These are phyloP conservation scores for Plasmodium fragile DNA, from an alignment of 169 alveolate genomes.

Conservation along the genomic window DNA sequence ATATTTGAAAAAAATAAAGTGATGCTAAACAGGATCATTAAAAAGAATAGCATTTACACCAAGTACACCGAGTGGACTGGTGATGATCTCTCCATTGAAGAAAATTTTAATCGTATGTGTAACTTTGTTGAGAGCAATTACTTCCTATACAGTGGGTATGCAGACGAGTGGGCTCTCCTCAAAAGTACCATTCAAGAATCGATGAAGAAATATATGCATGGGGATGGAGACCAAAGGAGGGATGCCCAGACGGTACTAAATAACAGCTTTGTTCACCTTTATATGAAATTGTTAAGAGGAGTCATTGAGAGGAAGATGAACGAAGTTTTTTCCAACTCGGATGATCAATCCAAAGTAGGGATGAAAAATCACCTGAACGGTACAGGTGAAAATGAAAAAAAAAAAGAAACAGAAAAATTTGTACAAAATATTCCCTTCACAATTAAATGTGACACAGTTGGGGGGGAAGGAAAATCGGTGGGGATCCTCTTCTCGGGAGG, in stretches of 20 bases:
- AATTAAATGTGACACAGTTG: neutral
- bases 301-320: slow-evolving; percentile 22
- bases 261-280: slow-evolving; percentile 10
- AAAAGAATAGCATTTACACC: slow-evolving; percentile 35
- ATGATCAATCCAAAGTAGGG: neutral
- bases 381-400: slow-evolving; percentile 6
- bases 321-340: neutral
- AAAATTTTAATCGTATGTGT: slow-evolving; percentile 15
- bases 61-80: slow-evolving; percentile 11
- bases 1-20: neutral
- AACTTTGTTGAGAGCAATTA: slow-evolving; percentile 11
- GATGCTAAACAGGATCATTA: neutral
- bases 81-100: neutral
- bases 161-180: neutral
- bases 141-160: neutral
- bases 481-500: slow-evolving; percentile 84
- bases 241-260: slow-evolving; percentile 14
- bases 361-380: slow-evolving; percentile 4
- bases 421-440: neutral
- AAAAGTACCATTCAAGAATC: neutral
- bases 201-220: neutral
- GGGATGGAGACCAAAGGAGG: neutral
- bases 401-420: neutral
- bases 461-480: slow-evolving; percentile 9
- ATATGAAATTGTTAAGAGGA: slow-evolving; percentile 16